phyloP scores from a whole-genome alignment of 495 filamentous ascomycete species.

The Ascobolus immersus region DNA sequence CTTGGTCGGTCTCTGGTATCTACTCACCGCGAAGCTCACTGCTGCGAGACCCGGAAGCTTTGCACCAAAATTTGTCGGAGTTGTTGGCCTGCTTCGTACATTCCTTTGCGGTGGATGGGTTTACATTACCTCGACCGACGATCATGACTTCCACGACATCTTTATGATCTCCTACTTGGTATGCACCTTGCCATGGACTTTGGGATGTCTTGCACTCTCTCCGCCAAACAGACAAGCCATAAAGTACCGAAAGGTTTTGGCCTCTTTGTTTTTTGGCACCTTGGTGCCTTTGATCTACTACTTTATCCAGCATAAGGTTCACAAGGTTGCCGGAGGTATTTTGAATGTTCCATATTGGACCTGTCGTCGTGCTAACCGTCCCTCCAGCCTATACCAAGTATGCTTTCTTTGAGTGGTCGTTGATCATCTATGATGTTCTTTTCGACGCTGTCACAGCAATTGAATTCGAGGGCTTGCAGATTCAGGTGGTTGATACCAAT shows the following conservation, averaged over 20 bases:
- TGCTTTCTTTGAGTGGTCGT: conserved; percentile 90
- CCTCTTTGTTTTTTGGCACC: conserved; percentile 66
- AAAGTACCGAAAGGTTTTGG: conserved; percentile 71
- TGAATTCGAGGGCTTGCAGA: conserved; percentile 75
- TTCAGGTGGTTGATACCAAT: conserved; percentile 70
- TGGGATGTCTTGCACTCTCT: conserved; percentile 71
- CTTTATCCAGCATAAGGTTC: conserved; percentile 97
- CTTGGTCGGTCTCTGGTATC: conserved; percentile 77
- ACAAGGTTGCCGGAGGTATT: conserved; percentile 81
- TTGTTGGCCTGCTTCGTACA: conserved; percentile 62
- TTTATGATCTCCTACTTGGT: conserved; percentile 98
- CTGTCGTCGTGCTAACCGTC: conserved; percentile 9
- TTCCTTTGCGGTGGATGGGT: conserved; percentile 96
- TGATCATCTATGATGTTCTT: conserved; percentile 82
- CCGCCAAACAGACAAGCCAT: conserved; percentile 63
- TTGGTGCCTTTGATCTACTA: conserved; percentile 81
- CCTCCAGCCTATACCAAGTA: conserved; percentile 82
- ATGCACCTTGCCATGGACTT: conserved; percentile 82
- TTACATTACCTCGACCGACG: conserved; percentile 93
- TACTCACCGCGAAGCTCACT: conserved; percentile 63
- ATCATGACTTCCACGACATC: conserved; percentile 96
- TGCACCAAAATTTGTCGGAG: conserved; percentile 59
- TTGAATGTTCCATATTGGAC: conserved; percentile 11
- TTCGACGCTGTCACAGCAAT: conserved; percentile 94
- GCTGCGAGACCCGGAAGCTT: conserved; percentile 41